These are phyloP conservation scores for Camellia oleifera DNA, from an alignment of 179 eudicot species.

Conservation along the genomic window DNA sequence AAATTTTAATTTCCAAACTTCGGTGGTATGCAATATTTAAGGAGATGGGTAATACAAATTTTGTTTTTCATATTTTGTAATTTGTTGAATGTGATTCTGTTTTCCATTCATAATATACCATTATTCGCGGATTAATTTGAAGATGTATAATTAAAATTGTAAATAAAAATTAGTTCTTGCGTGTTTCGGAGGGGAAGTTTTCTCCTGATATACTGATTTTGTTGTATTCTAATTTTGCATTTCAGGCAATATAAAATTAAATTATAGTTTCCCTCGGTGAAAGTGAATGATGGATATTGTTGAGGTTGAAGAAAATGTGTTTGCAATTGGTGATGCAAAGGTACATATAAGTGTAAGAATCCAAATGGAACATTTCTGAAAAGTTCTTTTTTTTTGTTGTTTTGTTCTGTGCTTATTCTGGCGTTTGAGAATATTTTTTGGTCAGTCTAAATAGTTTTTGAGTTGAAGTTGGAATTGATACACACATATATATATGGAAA, in stretches of 20 bases:
- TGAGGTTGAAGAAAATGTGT: conserved; percentile 71
- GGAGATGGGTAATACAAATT: background rate
- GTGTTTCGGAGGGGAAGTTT: background rate
- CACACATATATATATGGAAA: background rate
- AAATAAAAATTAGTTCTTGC: background rate
- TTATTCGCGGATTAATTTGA: background rate
- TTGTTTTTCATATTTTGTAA: background rate
- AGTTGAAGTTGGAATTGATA: background rate
- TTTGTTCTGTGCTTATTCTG: background rate
- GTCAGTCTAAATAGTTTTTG: background rate
- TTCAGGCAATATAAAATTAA: conserved; percentile 35
- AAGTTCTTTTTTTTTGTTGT: background rate
- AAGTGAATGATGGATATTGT: conserved; percentile 52
- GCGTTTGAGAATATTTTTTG: background rate
- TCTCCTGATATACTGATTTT: background rate
- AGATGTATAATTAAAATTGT: background rate
- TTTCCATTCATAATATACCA: too few species aligned
- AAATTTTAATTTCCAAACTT: background rate
- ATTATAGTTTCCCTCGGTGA: conserved; percentile 10
- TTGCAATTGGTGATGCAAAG: conserved; percentile 84
- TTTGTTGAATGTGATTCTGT: background rate
- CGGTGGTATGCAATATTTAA: background rate
- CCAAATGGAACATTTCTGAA: background rate
- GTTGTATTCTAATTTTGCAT: background rate
- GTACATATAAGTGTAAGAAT: conserved; percentile 26